These are phyloP conservation scores for Botrytis hyacinthi DNA, from an alignment of 2,329 filamentous ascomycete species.

Conservation along the genomic window DNA sequence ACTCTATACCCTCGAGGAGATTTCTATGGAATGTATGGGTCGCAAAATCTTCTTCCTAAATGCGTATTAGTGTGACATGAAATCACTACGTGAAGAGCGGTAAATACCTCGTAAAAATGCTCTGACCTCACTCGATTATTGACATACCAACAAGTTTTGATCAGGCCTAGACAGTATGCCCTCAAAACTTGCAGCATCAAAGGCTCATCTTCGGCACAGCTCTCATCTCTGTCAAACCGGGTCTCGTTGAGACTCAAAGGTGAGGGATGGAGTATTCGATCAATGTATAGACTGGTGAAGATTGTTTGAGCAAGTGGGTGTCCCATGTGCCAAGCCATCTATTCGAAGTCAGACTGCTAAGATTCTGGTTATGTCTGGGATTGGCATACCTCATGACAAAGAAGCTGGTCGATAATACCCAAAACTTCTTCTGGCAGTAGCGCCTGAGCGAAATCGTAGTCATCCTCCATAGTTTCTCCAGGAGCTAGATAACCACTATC, in stretches of 20 bases:
- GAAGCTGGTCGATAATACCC: slow-evolving; percentile 89
- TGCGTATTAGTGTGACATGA: slow-evolving; percentile 3
- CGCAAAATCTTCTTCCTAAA: slow-evolving; percentile 91
- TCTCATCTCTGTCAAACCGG: slow-evolving; percentile 32
- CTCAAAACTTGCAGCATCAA: slow-evolving; percentile 65
- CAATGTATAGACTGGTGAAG: slow-evolving; percentile 88
- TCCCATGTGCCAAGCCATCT: slow-evolving; percentile 98
- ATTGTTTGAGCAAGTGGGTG: slow-evolving; percentile 92
- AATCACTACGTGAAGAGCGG: not conserved
- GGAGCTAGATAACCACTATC: slow-evolving; percentile 83
- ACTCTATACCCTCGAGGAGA: slow-evolving; percentile 64
- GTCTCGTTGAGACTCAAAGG: slow-evolving; percentile 55
- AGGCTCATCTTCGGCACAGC: slow-evolving; percentile 40
- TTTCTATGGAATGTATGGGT: slow-evolving; percentile 84
- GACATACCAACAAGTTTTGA: slow-evolving; percentile 80
- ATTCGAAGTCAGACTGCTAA: slow-evolving; percentile 21
- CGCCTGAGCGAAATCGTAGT: slow-evolving; percentile 69
- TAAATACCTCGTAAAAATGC: slow-evolving; percentile 80
- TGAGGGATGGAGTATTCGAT: slow-evolving; percentile 72
- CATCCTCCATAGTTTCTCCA: slow-evolving; percentile 78
- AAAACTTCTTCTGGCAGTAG: slow-evolving; percentile 77
- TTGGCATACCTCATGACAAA: slow-evolving; percentile 73
- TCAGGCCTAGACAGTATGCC: slow-evolving; percentile 79
- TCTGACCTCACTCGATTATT: slow-evolving; percentile 76
- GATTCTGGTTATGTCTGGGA: not conserved